phyloP scores from a whole-genome alignment of 2,329 filamentous ascomycete species.

The Curvularia eragrostidis region DNA sequence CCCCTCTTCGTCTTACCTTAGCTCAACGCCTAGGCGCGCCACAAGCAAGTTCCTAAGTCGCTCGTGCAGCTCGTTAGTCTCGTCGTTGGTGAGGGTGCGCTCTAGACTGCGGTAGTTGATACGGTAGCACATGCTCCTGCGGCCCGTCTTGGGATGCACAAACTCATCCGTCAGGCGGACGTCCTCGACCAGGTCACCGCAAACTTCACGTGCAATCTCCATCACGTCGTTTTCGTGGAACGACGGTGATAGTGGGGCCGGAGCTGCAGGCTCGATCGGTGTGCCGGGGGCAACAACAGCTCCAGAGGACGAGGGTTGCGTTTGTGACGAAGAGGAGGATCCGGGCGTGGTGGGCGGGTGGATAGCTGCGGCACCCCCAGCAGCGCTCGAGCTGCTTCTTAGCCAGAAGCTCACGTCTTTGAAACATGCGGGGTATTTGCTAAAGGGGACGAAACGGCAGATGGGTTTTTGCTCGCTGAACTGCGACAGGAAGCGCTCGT shows the following conservation, averaged over 20 bases:
- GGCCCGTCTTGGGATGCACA: constrained; percentile 81
- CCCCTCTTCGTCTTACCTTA: constrained; percentile 60
- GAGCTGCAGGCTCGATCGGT: constrained; percentile 50
- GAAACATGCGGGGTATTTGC: constrained; percentile 85
- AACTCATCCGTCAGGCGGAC: constrained; percentile 86
- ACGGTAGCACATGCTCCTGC: constrained; percentile 87
- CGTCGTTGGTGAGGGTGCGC: constrained; percentile 82
- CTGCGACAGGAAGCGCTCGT: constrained; percentile 84
- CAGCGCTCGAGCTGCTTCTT: constrained; percentile 27
- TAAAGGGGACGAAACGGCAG: constrained; percentile 81
- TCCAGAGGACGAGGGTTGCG: constrained; percentile 4
- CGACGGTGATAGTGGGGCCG: constrained; percentile 24
- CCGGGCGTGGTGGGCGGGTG: constrained; percentile 24
- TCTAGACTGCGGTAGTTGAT: constrained; percentile 94
- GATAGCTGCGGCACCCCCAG: constrained; percentile 31
- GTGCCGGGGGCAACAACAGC: neutral
- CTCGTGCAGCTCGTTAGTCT: constrained; percentile 79
- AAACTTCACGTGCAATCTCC: constrained; percentile 87
- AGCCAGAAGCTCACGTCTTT: constrained; percentile 98
- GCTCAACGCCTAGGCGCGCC: constrained; percentile 76
- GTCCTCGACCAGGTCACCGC: constrained; percentile 85
- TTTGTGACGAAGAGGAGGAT: constrained; percentile 19
- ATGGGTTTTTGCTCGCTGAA: constrained; percentile 64
- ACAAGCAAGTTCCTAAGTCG: constrained; percentile 70
- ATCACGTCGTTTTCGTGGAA: constrained; percentile 98